Base-by-base conservation (phyloP, 2,329 filamentous ascomycete species). In the Reticulascus tulasneorum region DNA sequence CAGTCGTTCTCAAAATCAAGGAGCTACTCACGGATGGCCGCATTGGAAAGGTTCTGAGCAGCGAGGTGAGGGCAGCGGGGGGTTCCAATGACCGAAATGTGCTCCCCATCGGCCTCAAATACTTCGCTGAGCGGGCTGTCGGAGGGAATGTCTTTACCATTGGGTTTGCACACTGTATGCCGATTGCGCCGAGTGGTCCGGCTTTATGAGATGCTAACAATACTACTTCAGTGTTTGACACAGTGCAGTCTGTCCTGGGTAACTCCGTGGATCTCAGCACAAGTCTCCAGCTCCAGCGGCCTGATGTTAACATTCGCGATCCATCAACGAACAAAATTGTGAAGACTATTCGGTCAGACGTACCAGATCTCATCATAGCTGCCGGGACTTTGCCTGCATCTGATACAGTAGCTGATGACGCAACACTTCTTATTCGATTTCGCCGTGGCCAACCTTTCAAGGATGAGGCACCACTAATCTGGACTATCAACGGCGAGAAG, bases 1-100 rank as follows among this genome's bases (percentile, higher is more conserved):
- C 75, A 0, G 44, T 65, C 0, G 49, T 69, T 4, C 41, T 55
- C 2, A 71, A 66, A 46, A 21, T 79, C 4, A 63, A 59, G 19
- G 55, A 66, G 10, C 24, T 77, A 2, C 33, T 81, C 7, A 51
- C 50, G 1, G 51, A 57, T 0, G 72, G 71, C 0, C 54, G 52
- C 4, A 64, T 81, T 20, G 76, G 77, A 0, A 69, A 64, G 25
- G 57, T 80, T 1, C 47, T 79, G 15, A 76, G 73, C 38, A 69
- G 64, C 8, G 71, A 75, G 23, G 45, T 69, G 8, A 56, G 52
- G 19, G 62, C 56, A 1, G 23, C 37, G 5, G 37, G 37, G 1
- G 32, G 37, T 0, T 59, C 50, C 26, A 66, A 63, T 0, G 66
- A 63, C 3, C 49, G 66, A 4, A 55, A 61, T 2, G 38, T 39